These are phyloP conservation scores for Solanum sitiens DNA, from an alignment of 257 asterid genomes.

Conservation along the genomic window DNA sequence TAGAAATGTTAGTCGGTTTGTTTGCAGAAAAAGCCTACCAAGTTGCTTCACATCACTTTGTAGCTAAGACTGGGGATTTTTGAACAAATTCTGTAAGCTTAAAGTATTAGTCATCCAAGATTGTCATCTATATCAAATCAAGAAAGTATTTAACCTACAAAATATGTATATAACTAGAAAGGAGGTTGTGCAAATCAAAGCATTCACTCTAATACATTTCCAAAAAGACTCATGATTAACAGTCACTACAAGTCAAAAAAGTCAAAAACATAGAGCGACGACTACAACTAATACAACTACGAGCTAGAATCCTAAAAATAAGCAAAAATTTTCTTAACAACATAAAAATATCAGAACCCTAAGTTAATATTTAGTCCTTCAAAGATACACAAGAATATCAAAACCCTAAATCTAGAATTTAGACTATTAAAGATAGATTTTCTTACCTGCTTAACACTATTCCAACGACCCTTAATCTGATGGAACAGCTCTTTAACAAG, in stretches of 20 bases:
- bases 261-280: not conserved
- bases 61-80: conserved; percentile 51
- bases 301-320: too few species aligned
- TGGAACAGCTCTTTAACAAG: too few species aligned
- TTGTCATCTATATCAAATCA: not conserved
- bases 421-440: too few species aligned
- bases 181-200: not conserved
- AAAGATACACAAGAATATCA: too few species aligned
- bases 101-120: not conserved
- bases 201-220: not conserved
- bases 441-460: too few species aligned
- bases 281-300: too few species aligned
- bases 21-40: conserved; percentile 25
- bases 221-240: not conserved
- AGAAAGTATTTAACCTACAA: not conserved
- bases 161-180: not conserved
- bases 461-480: too few species aligned
- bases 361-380: too few species aligned
- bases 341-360: too few species aligned
- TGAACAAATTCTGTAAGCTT: conserved; percentile 51
- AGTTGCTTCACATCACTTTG: conserved; percentile 56
- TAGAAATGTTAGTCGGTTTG: not conserved
- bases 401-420: too few species aligned
- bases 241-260: not conserved
- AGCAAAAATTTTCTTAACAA: too few species aligned